phyloP scores from a whole-genome alignment of 768 basidiomycete species.

The Naganishia antarctica region DNA sequence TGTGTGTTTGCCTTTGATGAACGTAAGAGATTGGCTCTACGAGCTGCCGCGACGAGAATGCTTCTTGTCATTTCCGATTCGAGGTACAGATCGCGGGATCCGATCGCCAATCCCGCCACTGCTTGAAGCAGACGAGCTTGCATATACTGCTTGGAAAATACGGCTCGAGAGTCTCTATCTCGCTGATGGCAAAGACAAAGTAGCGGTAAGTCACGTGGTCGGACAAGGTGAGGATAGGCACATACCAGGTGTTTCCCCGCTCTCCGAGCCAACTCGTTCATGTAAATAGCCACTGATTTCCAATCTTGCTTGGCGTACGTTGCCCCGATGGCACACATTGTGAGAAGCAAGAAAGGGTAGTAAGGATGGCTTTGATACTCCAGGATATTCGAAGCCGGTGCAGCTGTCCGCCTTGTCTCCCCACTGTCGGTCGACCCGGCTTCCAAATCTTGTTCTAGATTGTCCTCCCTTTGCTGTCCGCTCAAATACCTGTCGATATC shows the following conservation, averaged over 20 bases:
- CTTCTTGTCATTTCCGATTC: constrained; percentile 41
- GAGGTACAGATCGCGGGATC: constrained; percentile 41
- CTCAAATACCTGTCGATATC: constrained; percentile 28
- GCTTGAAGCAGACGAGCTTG: constrained; percentile 36
- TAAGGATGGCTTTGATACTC: constrained; percentile 19
- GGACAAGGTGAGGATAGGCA: not conserved
- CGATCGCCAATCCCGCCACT: constrained; percentile 35
- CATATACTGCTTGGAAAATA: constrained; percentile 37
- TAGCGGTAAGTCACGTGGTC: not conserved
- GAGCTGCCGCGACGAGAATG: constrained; percentile 36
- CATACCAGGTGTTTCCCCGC: constrained; percentile 43
- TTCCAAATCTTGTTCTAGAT: not conserved
- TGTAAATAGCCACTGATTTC: constrained; percentile 38
- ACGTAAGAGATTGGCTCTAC: constrained; percentile 37
- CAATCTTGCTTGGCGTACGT: constrained; percentile 40
- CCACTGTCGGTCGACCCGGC: not conserved
- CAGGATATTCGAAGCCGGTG: not conserved
- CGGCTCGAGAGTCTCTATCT: constrained; percentile 40
- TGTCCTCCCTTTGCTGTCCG: not conserved
- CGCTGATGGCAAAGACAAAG: constrained; percentile 29
- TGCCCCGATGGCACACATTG: constrained; percentile 38
- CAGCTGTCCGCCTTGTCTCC: not conserved
- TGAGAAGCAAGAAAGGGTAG: constrained; percentile 34
- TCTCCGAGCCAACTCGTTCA: constrained; percentile 39
- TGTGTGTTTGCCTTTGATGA: constrained; percentile 31